Conservation (phyloP, 257 asterid genomes). For the Solanum tarapatanum region DNA sequence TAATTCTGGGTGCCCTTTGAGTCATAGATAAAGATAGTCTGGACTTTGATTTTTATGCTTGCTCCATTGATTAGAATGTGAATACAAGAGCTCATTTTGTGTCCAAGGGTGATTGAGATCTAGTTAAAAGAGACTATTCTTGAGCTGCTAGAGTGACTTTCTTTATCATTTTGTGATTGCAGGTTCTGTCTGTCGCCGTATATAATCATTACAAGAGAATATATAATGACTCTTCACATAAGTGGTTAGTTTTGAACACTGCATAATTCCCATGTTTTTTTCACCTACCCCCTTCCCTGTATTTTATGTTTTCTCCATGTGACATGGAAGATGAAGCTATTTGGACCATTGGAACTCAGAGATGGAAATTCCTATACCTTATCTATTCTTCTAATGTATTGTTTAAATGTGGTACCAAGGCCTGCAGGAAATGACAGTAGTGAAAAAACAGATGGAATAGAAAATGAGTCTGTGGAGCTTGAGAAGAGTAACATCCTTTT, state of each 20-base stretch:
- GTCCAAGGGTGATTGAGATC: neutral
- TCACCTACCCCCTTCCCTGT: neutral
- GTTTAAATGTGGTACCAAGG: conserved; percentile 50
- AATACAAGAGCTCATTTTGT: neutral
- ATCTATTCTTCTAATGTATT: conserved; percentile 1
- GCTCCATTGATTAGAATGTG: neutral
- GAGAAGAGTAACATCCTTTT: conserved; percentile 98
- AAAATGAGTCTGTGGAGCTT: conserved; percentile 69
- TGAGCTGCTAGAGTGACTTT: neutral
- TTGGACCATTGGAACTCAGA: neutral
- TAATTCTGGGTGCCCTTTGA: neutral
- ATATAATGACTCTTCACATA: conserved; percentile 52
- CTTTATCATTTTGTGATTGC: neutral
- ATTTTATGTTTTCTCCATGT: neutral
- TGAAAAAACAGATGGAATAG: conserved; percentile 40
- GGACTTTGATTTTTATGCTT: neutral
- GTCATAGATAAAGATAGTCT: neutral
- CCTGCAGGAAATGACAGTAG: conserved; percentile 47
- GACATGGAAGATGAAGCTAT: neutral
- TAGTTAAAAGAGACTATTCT: neutral
- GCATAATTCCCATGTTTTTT: neutral
- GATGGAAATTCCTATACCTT: neutral
- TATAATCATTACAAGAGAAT: conserved; percentile 99
- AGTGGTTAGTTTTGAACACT: conserved; percentile 48
- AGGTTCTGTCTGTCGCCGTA: conserved; percentile 98